Evolutionary conservation across 108 stramenopile genomes (phyloP).

Genomic region (Phaeodactylum tricornutum): DNA sequence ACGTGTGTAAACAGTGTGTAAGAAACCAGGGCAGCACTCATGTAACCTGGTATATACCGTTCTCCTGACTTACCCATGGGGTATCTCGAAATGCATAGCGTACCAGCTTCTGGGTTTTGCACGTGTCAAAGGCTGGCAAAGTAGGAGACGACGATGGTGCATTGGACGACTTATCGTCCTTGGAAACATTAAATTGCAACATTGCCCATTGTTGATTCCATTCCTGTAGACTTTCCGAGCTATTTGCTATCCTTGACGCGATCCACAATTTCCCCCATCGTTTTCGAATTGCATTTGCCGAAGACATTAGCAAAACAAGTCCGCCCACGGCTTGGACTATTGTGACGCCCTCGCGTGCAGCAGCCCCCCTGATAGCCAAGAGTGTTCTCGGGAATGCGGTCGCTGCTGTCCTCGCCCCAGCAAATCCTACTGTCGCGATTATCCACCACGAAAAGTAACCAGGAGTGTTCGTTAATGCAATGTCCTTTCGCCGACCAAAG

Average conservation of each 20-base stretch:
- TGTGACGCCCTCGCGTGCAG: too few species aligned
- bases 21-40: not conserved
- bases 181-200: not conserved
- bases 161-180: not conserved
- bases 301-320: too few species aligned
- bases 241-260: constrained; percentile 41
- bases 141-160: too few species aligned
- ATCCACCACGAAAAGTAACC: too few species aligned
- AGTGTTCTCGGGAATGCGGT: not conserved
- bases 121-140: too few species aligned
- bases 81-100: constrained; percentile 20
- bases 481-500: too few species aligned
- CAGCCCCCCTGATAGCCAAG: too few species aligned
- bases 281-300: not conserved
- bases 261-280: constrained; percentile 40
- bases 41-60: not conserved
- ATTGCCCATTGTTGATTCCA: constrained; percentile 45
- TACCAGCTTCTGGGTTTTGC: constrained; percentile 24
- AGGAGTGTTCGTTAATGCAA: too few species aligned
- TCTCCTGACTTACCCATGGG: not conserved
- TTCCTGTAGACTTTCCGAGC: constrained; percentile 30
- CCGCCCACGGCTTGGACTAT: too few species aligned
- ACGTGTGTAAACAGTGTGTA: not conserved
- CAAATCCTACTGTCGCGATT: too few species aligned
- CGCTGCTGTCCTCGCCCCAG: constrained; percentile 1